Evolutionary conservation across 208 protist genomes (phyloP), one percentile per base, ranked within the genome.

Genomic region (Acanthamoeba pearcei): DNA sequence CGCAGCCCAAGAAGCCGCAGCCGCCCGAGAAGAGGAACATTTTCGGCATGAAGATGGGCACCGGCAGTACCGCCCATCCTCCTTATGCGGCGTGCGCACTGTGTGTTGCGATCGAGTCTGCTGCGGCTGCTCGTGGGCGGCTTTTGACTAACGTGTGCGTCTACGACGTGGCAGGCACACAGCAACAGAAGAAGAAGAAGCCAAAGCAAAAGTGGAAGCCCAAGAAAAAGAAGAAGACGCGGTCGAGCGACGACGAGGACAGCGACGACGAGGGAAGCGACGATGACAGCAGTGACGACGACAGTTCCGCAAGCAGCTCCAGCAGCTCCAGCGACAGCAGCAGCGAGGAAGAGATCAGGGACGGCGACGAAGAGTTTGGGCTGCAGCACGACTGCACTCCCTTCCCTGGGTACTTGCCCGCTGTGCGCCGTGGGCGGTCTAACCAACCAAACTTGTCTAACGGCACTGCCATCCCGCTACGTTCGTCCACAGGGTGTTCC

Each of bases 281-380:
- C 38, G 38, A 38, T 38, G 38, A 38, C 38, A 38, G 38, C 38
- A 55, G 51, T 17, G 15, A 55, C 51, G 51, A 55, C 3, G 51
- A 55, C 15, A 55, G 51, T 17, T 55, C 51, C 3, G 22, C 19
- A 8, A 70, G 64, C 64, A 70, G 64, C 22, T 27, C 13, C 64
- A 70, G 64, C n/a, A 70, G 66, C 29, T 27, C 22, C 29, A 72
- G 66, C 66, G 76, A 85, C 15, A 42, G 35, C 55, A 66, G 55
- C 55, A 86, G 22, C 10, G 51, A 64, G 27, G 82, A 89, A 29
- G 82, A 89, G 42, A 64, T 89, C 6, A 29, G 51, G 35, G 82
- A 68, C 24, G 82, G 35, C 38, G 82, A 89, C 29, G 82, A 89
- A 42, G 55, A 66, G 24, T 89, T 89, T 64, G 82, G 82, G 46